Base-by-base conservation (phyloP, 441 rosid species). In the Sinapis alba region DNA sequence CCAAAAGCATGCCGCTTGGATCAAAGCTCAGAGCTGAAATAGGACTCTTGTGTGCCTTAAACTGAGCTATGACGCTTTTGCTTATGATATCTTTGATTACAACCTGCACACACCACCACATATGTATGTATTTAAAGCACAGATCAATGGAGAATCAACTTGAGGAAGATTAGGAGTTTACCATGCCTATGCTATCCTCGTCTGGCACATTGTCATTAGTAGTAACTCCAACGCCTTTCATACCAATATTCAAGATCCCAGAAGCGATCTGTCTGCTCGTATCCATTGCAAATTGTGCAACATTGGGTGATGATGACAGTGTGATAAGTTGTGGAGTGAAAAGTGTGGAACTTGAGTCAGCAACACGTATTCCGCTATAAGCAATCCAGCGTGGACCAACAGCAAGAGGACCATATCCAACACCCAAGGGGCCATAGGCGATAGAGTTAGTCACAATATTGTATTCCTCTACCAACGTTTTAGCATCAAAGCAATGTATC, bases 311-410 rank as follows among this genome's bases (percentile, higher is more conserved):
- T n/a, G 80, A 72, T 26, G 97, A 83, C 69, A 88, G 72, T 11
- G 86, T 80, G 66, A 94, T 69, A 79, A 86, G 84, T 65, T 95
- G 90, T 20, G 98, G 89, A 68, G 82, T 87, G 38, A 86, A 85
- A 70, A 81, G 84, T 47, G 87, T 86, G 12, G 87, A 71, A 75
- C 83, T 82, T 19, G 90, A 80, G 58, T 74, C 78, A 54, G 69
- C 78, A 71, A 87, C 87, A 27, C 90, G 90, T 79, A 74, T 86
- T 69, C 93, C 97, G 63, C 96, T 91, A 67, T 92, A 95, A 57
- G 99, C 98, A 79, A 95, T 80, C 99, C 99, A 95, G 69, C 99
- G 84, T 28, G 92, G 88, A 69, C 97, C 98, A 77, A 95, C 96
- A 0, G 97, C 99, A 71, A 95, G 89, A 71, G 99, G 98, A 21